A percentile compares a stretch with the other conserved stretches of the same genome.
Evolutionary conservation across 1,284 basidiomycete genomes (phyloP).

Genomic region (Flammula alnicola): DNA sequence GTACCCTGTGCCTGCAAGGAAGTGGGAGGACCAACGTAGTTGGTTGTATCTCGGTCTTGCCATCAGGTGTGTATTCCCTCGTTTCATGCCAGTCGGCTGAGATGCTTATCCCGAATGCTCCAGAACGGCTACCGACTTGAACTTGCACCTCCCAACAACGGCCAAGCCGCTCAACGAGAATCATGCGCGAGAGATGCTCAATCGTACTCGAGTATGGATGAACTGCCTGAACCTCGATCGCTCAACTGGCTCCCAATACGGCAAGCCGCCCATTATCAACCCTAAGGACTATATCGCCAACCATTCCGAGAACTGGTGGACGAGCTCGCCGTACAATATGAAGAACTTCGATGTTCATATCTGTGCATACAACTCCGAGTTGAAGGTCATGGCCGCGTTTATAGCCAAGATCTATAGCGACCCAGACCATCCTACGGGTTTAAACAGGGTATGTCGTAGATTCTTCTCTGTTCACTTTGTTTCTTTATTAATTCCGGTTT

Average conservation of each 20-base stretch:
- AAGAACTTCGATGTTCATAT: slow-evolving; percentile 77
- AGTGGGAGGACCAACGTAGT: slow-evolving; percentile 80
- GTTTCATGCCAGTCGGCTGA: background rate
- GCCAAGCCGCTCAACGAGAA: slow-evolving; percentile 70
- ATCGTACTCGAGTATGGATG: slow-evolving; percentile 86
- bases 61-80: slow-evolving; percentile 54
- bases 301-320: slow-evolving; percentile 79
- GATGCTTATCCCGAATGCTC: slow-evolving; percentile 2
- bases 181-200: slow-evolving; percentile 82
- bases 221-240: slow-evolving; percentile 88
- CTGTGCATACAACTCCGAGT: slow-evolving; percentile 73
- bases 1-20: slow-evolving; percentile 72
- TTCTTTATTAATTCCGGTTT: too few relatives aligned
- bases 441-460: slow-evolving; percentile 62
- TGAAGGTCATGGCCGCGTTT: slow-evolving; percentile 68
- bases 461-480: background rate
- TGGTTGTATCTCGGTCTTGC: slow-evolving; percentile 83
- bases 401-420: slow-evolving; percentile 69
- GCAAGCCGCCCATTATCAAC: slow-evolving; percentile 77
- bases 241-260: slow-evolving; percentile 82
- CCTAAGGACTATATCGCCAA: slow-evolving; percentile 77
- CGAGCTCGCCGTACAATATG: slow-evolving; percentile 67
- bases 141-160: slow-evolving; percentile 77
- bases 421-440: slow-evolving; percentile 70
- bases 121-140: slow-evolving; percentile 82